Percentiles rank a stretch among this genome's conserved stretches.
phyloP scores from a whole-genome alignment of 768 basidiomycete genomes.

The Leccinum longicurvipes region DNA sequence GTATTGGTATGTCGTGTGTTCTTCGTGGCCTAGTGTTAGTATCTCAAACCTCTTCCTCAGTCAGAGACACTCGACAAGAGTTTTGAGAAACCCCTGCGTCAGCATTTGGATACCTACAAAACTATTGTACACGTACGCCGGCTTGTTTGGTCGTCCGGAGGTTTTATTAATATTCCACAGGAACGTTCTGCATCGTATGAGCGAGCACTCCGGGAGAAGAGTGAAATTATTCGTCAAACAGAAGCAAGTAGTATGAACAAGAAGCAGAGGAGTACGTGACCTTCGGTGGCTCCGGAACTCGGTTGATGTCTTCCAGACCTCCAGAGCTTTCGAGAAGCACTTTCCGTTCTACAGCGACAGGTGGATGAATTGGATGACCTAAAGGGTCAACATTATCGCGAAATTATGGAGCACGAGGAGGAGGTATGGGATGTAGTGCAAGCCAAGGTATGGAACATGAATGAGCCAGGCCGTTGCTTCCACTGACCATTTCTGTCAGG shows the following conservation, averaged over 20 bases:
- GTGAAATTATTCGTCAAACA: slow-evolving; percentile 77
- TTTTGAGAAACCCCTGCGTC: slow-evolving; percentile 86
- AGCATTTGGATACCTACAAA: slow-evolving; percentile 79
- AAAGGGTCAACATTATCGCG: slow-evolving; percentile 80
- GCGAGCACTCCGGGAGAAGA: slow-evolving; percentile 76
- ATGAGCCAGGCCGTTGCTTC: background rate
- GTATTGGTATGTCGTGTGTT: slow-evolving; percentile 59
- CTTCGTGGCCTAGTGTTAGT: slow-evolving; percentile 5
- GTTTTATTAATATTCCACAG: slow-evolving; percentile 35
- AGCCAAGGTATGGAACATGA: slow-evolving; percentile 54
- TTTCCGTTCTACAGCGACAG: slow-evolving; percentile 77
- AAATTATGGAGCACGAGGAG: slow-evolving; percentile 90
- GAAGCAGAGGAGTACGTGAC: slow-evolving; percentile 74
- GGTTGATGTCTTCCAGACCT: slow-evolving; percentile 54
- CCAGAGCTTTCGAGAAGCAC: slow-evolving; percentile 82
- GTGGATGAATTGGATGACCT: slow-evolving; percentile 89
- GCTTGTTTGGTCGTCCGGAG: background rate
- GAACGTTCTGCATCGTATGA: slow-evolving; percentile 87
- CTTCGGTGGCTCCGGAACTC: slow-evolving; percentile 6
- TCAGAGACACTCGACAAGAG: slow-evolving; percentile 82
- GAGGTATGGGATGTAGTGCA: slow-evolving; percentile 94
- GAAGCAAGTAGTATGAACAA: slow-evolving; percentile 82
- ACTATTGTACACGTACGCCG: slow-evolving; percentile 60
- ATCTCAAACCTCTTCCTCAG: slow-evolving; percentile 36
- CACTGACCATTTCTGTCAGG: slow-evolving; percentile 37